Conservation (phyloP, 805 yeast species). For the Metschnikowia lachancei region DNA sequence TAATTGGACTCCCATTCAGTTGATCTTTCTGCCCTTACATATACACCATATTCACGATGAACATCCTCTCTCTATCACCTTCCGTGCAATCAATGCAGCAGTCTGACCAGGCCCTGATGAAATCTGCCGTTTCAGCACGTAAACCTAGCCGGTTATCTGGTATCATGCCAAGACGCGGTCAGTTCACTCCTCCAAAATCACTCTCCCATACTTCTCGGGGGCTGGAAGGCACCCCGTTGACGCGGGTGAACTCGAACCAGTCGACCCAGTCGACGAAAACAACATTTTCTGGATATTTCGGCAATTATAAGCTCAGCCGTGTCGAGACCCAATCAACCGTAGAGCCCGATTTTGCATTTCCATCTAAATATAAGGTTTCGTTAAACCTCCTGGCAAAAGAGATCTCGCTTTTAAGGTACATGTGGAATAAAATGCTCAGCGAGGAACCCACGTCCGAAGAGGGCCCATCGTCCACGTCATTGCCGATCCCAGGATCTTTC, state of each 20-base stretch:
- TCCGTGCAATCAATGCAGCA: background rate
- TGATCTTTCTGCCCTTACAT: too few species aligned
- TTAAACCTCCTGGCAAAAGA: conserved; percentile 29
- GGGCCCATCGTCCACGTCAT: conserved; percentile 3
- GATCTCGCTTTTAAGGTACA: conserved; percentile 44
- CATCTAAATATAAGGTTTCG: conserved; percentile 21
- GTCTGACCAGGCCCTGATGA: background rate
- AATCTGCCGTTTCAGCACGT: background rate
- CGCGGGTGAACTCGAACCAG: background rate
- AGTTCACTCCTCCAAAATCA: background rate
- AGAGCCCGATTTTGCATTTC: conserved; percentile 22
- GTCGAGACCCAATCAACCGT: conserved; percentile 24
- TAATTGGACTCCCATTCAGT: too few species aligned
- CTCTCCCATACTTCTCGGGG: background rate
- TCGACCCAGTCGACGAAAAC: background rate
- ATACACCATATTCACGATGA: too few species aligned
- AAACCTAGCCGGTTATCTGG: conserved; percentile 2
- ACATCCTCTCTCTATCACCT: background rate
- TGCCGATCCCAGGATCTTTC: conserved; percentile 18
- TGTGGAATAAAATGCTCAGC: conserved; percentile 39
- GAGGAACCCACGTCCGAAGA: conserved; percentile 31
- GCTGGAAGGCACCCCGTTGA: background rate
- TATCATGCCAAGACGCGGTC: background rate
- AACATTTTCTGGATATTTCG: conserved; percentile 6
- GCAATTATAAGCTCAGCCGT: conserved; percentile 27